phyloP scores from a whole-genome alignment of 176 grass and related monocot genomes.

The Bromus sterilis region DNA sequence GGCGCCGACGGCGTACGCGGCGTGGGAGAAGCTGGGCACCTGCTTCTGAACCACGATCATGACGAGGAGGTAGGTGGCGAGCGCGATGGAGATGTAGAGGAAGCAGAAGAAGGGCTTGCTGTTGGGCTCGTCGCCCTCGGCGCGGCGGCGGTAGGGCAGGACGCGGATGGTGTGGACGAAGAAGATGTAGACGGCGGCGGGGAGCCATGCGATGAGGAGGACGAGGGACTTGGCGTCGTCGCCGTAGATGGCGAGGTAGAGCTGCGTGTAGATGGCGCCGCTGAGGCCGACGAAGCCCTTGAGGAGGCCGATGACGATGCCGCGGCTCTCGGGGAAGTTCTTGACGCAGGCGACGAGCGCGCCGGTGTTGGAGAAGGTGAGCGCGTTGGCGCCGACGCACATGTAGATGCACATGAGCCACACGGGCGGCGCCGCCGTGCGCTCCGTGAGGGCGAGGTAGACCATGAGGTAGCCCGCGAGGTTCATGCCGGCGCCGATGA shows the following conservation, averaged over 20 bases:
- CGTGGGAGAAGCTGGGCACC: not conserved
- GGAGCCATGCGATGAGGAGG: slow-evolving; percentile 51
- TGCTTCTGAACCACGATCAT: slow-evolving; percentile 7
- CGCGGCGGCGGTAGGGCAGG: not conserved
- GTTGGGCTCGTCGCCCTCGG: not conserved
- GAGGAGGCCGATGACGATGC: slow-evolving; percentile 62
- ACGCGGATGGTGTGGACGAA: slow-evolving; percentile 50
- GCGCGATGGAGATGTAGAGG: slow-evolving; percentile 8
- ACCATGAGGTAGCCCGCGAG: slow-evolving; percentile 30
- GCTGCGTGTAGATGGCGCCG: slow-evolving; percentile 85
- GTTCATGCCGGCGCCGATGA: slow-evolving; percentile 31
- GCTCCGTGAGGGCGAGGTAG: slow-evolving; percentile 7
- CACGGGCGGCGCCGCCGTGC: slow-evolving; percentile 8
- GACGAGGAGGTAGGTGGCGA: slow-evolving; percentile 5
- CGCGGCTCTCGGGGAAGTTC: slow-evolving; percentile 65
- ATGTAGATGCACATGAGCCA: slow-evolving; percentile 44
- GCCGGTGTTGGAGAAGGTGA: slow-evolving; percentile 57
- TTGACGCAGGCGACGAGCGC: slow-evolving; percentile 64
- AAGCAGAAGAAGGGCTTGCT: slow-evolving; percentile 2
- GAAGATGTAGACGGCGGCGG: slow-evolving; percentile 44
- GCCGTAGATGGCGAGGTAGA: slow-evolving; percentile 67
- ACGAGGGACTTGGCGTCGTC: slow-evolving; percentile 22
- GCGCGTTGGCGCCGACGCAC: slow-evolving; percentile 26
- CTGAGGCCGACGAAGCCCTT: slow-evolving; percentile 82
- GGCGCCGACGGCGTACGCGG: not conserved